phyloP scores from a whole-genome alignment of 2,329 filamentous ascomycete species.

The Colletotrichum acutatum region DNA sequence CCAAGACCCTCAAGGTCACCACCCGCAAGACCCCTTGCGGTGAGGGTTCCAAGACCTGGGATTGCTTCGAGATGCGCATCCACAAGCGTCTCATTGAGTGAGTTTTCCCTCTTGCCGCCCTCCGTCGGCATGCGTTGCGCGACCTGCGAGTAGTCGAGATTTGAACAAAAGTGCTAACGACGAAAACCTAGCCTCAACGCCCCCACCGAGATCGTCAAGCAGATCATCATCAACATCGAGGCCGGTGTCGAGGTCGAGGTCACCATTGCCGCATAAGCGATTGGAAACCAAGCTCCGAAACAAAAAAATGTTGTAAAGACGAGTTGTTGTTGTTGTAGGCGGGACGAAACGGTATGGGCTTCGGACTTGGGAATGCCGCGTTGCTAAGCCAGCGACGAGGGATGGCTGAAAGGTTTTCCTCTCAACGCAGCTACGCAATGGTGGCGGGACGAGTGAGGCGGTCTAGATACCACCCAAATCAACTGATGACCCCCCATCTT shows the following conservation, averaged over 20 bases:
- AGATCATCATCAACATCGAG: constrained; percentile 97
- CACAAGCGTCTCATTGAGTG: constrained; percentile 98
- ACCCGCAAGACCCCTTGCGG: constrained; percentile 98
- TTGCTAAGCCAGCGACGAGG: not conserved
- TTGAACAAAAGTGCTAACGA: constrained; percentile 28
- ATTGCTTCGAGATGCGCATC: constrained; percentile 98
- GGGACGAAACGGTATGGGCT: constrained; percentile 26
- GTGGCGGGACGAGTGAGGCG: constrained; percentile 30
- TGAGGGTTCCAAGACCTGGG: constrained; percentile 99
- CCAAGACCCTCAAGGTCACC: constrained; percentile 96
- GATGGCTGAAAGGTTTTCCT: constrained; percentile 9
- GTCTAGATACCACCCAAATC: constrained; percentile 35
- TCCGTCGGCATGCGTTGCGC: not conserved
- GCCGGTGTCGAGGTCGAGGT: constrained; percentile 94
- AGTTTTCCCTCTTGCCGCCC: constrained; percentile 48
- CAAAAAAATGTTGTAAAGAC: not conserved
- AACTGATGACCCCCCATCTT: constrained; percentile 19
- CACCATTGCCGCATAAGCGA: constrained; percentile 82
- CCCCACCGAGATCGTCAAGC: constrained; percentile 97
- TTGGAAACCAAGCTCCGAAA: not conserved
- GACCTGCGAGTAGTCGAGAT: not conserved
- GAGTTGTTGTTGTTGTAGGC: constrained; percentile 13
- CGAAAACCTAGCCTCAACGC: constrained; percentile 79
- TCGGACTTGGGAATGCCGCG: constrained; percentile 20
- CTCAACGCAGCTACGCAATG: not conserved